phyloP scores from a whole-genome alignment of 2,329 filamentous ascomycete genomes.

The Neofusicoccum ribis region DNA sequence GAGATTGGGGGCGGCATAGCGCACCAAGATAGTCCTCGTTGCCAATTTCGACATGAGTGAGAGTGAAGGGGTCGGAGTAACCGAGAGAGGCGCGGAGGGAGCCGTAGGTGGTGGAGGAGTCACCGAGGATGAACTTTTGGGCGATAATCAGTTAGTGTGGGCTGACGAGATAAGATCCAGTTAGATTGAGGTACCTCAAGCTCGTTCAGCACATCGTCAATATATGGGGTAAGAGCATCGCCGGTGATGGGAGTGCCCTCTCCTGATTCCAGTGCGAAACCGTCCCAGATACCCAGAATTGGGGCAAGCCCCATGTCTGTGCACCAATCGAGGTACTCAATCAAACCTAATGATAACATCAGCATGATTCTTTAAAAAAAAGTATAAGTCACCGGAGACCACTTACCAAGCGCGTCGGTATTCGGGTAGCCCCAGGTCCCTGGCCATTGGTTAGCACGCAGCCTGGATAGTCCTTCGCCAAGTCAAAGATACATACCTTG shows the following conservation, averaged over 20 bases:
- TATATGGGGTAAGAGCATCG: conserved; percentile 54
- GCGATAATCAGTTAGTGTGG: too few species aligned
- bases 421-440: conserved; percentile 61
- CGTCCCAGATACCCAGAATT: conserved; percentile 60
- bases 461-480: too few species aligned
- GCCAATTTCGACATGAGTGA: conserved; percentile 65
- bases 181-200: conserved; percentile 45
- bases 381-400: neutral
- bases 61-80: conserved; percentile 60
- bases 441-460: too few species aligned
- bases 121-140: conserved; percentile 55
- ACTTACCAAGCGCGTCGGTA: conserved; percentile 57
- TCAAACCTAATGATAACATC: conserved; percentile 38
- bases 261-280: conserved; percentile 48
- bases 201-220: conserved; percentile 63
- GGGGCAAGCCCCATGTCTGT: conserved; percentile 60
- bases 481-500: conserved; percentile 28
- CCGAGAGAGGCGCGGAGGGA: conserved; percentile 59
- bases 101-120: conserved; percentile 57
- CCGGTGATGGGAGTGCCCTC: conserved; percentile 50
- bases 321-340: conserved; percentile 64
- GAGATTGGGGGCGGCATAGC: too few species aligned
- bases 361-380: neutral
- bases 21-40: conserved; percentile 64
- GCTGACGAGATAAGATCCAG: too few species aligned